These are phyloP conservation scores for Pyricularia sp. DNA, from an alignment of 2,329 filamentous ascomycete species.

Conservation along the genomic window DNA sequence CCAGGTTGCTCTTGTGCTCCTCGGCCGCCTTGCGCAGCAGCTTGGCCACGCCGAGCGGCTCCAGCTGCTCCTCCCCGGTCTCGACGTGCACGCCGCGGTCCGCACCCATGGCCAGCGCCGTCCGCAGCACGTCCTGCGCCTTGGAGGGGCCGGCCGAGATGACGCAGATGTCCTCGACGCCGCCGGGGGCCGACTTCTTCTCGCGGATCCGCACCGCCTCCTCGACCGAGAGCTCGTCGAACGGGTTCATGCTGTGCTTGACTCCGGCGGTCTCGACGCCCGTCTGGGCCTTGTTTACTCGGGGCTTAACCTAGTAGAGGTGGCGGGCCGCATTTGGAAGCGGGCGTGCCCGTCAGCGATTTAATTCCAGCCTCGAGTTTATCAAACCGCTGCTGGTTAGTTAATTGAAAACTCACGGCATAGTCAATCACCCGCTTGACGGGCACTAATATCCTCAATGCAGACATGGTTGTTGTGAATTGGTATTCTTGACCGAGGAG, in stretches of 20 bases:
- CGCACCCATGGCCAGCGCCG: constrained; percentile 97
- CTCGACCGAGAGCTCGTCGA: constrained; percentile 96
- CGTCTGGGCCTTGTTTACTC: constrained; percentile 65
- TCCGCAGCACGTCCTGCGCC: constrained; percentile 79
- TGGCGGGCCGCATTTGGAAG: constrained; percentile 3
- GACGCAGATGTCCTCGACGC: constrained; percentile 86
- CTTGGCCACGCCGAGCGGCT: constrained; percentile 90
- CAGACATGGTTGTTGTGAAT: constrained; percentile 36
- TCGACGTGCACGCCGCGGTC: constrained; percentile 89
- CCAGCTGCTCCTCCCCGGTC: constrained; percentile 62
- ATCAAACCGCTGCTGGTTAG: background rate
- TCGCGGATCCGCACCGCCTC: constrained; percentile 93
- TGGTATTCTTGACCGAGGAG: background rate
- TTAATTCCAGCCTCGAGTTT: background rate
- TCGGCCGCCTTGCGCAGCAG: constrained; percentile 71
- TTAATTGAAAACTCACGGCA: constrained; percentile 47
- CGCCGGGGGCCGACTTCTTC: constrained; percentile 60
- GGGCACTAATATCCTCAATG: constrained; percentile 67
- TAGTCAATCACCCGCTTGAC: constrained; percentile 83
- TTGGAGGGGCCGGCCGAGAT: constrained; percentile 85
- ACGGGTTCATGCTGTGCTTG: constrained; percentile 98
- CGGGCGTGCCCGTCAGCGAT: constrained; percentile 1
- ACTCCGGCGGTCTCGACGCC: constrained; percentile 87
- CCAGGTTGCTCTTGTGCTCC: constrained; percentile 80
- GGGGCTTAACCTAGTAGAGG: constrained; percentile 50